phyloP scores from a whole-genome alignment of 2,329 filamentous ascomycete species.

The Pyricularia pennisetigena region DNA sequence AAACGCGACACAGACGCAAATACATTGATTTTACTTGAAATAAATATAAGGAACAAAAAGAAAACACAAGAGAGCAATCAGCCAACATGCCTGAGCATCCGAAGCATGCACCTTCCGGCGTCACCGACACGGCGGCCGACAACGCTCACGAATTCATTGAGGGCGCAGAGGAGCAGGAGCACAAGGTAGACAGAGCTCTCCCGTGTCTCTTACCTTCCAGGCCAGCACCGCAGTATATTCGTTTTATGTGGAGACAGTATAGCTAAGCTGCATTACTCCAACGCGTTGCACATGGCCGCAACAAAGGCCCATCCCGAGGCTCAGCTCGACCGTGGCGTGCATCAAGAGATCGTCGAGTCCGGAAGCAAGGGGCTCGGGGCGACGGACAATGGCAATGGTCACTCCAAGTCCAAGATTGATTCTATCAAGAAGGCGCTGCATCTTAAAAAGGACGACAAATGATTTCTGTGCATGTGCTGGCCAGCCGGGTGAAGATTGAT shows the following conservation, averaged over 20 bases:
- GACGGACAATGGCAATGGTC: not conserved
- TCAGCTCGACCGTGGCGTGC: conserved; percentile 1
- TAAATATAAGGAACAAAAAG: not conserved
- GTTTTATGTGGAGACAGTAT: no score
- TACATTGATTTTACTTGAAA: not conserved
- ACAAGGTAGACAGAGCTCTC: no score
- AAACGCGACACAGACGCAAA: not conserved
- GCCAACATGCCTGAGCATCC: not conserved
- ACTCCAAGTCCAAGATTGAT: conserved; percentile 3
- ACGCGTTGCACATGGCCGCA: not conserved
- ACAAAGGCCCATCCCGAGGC: not conserved
- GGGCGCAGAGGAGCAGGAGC: conserved; percentile 1
- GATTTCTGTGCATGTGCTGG: not conserved
- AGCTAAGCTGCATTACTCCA: no score
- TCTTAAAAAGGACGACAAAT: not conserved
- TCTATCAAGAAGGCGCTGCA: conserved; percentile 2
- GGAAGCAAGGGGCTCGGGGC: not conserved
- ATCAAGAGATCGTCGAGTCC: not conserved
- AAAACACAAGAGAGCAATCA: not conserved
- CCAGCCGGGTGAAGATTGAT: not conserved
- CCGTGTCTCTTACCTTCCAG: no score
- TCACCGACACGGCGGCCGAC: conserved; percentile 1
- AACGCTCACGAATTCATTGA: conserved; percentile 3
- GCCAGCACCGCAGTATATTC: no score
- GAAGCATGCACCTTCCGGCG: not conserved